Percentiles rank a stretch among this genome's conserved stretches.
Evolutionary conservation across 495 filamentous ascomycete species (phyloP).

Genomic region (Immersiella caudata): DNA sequence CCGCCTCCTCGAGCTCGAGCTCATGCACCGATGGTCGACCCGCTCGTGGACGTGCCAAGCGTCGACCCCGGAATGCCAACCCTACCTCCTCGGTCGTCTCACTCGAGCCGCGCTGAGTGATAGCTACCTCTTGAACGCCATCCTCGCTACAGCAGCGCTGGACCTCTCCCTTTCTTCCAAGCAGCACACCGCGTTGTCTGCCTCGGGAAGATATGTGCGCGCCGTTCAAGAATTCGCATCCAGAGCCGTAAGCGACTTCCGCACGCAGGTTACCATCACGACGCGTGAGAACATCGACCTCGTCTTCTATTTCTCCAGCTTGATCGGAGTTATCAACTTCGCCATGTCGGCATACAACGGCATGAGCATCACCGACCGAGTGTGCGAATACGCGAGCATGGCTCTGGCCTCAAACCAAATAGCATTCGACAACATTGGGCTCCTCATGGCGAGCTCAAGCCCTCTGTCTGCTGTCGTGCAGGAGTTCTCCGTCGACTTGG

Average conservation of each 20-base stretch:
- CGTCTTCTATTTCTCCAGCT: slow-evolving; percentile 10
- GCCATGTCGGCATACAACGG: background rate
- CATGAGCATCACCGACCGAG: slow-evolving; percentile 8
- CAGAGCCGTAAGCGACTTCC: slow-evolving; percentile 11
- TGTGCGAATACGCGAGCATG: slow-evolving; percentile 2
- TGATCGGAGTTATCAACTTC: background rate
- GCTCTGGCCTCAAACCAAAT: background rate
- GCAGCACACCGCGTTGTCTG: background rate
- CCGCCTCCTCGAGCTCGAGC: slow-evolving; percentile 19
- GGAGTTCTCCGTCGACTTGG: background rate
- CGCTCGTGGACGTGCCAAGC: background rate
- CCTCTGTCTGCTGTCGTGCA: background rate
- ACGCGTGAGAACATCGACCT: slow-evolving; percentile 15
- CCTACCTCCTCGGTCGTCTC: slow-evolving; percentile 6
- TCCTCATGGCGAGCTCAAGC: slow-evolving; percentile 3
- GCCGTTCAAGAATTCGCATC: background rate
- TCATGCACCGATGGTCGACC: slow-evolving; percentile 19
- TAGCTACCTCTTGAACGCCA: slow-evolving; percentile 17
- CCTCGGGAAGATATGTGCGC: background rate
- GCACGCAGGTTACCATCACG: slow-evolving; percentile 1
- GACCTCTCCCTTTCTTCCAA: background rate
- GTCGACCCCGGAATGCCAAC: slow-evolving; percentile 11
- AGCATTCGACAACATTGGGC: background rate
- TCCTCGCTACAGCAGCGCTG: slow-evolving; percentile 13
- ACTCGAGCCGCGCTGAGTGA: slow-evolving; percentile 8